A percentile compares a stretch with the other conserved stretches of the same genome.
Conservation (phyloP, 176 grass and related monocot genomes). For the Oryza officinalis region DNA sequence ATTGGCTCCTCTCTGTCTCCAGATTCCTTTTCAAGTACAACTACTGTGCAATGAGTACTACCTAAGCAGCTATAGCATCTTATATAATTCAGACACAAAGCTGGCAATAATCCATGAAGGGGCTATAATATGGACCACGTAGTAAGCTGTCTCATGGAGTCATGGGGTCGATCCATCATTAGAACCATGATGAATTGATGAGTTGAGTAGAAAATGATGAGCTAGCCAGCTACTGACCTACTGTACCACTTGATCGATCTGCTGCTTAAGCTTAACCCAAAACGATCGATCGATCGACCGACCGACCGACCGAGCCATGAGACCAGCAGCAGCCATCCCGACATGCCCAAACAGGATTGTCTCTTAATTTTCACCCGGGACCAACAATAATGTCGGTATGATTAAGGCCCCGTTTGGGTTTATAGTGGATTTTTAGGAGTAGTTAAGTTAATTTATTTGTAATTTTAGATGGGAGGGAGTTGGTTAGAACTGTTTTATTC, state of each 20-base stretch:
- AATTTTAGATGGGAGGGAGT: too few species aligned
- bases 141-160: neutral
- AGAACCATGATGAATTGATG: neutral
- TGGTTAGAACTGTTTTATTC: too few species aligned
- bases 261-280: neutral
- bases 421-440: too few species aligned
- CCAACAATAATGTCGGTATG: neutral
- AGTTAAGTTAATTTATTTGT: too few species aligned
- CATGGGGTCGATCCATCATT: constrained; percentile 2
- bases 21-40: neutral
- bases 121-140: neutral
- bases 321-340: neutral
- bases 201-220: neutral
- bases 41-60: neutral
- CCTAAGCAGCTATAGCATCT: neutral
- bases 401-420: neutral
- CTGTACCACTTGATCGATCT: neutral
- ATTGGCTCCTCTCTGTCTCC: neutral
- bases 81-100: constrained; percentile 8
- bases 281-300: neutral
- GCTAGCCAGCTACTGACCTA: neutral
- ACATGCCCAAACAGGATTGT: neutral
- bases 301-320: neutral
- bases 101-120: neutral
- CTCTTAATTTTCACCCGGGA: neutral